phyloP scores from a whole-genome alignment of 176 grass and related monocot genomes.

The Cymbopogon citratus region DNA sequence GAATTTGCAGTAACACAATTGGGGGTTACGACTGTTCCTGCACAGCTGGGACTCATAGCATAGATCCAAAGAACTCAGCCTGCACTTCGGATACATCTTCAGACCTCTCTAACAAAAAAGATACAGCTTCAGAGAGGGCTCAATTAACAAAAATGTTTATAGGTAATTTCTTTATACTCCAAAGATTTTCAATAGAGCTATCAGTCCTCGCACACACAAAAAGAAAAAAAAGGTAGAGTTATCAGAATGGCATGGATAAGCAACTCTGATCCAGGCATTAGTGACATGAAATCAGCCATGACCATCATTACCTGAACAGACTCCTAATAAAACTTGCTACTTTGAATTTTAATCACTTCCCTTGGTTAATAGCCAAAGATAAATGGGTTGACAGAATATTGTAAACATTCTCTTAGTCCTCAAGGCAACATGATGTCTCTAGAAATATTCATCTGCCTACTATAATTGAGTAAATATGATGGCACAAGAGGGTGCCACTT shows the following conservation, averaged over 20 bases:
- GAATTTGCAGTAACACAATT: not conserved
- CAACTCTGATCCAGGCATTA: not conserved
- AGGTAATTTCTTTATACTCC: conserved; percentile 29
- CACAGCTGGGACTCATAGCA: not conserved
- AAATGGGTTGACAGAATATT: not conserved
- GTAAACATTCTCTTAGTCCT: not conserved
- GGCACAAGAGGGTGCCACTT: not conserved
- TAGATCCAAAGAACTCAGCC: not conserved
- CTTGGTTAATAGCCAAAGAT: not conserved
- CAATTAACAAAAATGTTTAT: conserved; percentile 36
- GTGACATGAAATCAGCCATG: not conserved
- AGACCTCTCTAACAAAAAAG: not conserved
- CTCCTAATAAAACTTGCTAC: not conserved
- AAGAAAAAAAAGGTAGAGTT: no score
- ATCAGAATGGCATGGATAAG: not conserved
- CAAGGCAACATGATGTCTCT: not conserved
- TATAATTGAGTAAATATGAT: not conserved
- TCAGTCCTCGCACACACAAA: no score
- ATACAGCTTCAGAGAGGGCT: conserved; percentile 20
- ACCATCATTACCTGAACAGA: not conserved
- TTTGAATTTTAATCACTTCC: not conserved
- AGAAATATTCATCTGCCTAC: not conserved
- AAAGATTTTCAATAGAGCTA: not conserved
- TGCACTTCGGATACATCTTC: not conserved
- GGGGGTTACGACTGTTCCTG: not conserved